A percentile compares a stretch with the other conserved stretches of the same genome.
phyloP scores from a whole-genome alignment of 2,329 filamentous ascomycete species.

The Hypoxylon sp. region DNA sequence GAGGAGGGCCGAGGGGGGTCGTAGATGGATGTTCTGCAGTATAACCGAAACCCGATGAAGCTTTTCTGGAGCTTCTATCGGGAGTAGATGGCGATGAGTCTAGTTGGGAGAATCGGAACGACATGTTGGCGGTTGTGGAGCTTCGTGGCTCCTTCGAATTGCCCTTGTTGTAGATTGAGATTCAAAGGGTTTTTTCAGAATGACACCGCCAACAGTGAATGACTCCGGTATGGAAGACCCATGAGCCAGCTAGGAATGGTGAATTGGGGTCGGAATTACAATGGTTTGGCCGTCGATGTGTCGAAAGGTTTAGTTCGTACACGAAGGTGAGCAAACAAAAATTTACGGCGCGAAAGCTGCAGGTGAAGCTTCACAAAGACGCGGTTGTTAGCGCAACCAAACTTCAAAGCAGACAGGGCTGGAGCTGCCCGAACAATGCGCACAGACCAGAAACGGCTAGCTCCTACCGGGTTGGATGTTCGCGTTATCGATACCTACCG shows the following conservation, averaged over 20 bases:
- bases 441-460: conserved; percentile 13
- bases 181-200: conserved; percentile 15
- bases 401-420: conserved; percentile 19
- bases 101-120: conserved; percentile 60
- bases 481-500: not conserved
- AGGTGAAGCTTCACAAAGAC: conserved; percentile 36
- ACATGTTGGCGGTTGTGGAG: conserved; percentile 47
- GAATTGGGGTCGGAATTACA: not conserved
- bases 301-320: conserved; percentile 3
- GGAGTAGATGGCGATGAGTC: conserved; percentile 67
- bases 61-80: conserved; percentile 57
- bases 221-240: conserved; percentile 15
- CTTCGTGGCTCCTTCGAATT: conserved; percentile 33
- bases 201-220: conserved; percentile 22
- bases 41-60: conserved; percentile 58
- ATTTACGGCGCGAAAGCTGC: conserved; percentile 35
- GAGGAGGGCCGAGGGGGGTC: conserved; percentile 67
- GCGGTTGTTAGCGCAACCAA: conserved; percentile 39
- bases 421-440: conserved; percentile 11
- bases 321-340: conserved; percentile 30
- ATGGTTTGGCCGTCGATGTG: conserved; percentile 1
- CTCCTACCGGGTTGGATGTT: not conserved
- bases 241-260: conserved; percentile 9
- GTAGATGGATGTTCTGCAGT: conserved; percentile 64
- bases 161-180: conserved; percentile 15